Evolutionary conservation across 1,139 yeast genomes (phyloP).

Genomic region (Protomyces macrosporus): DNA sequence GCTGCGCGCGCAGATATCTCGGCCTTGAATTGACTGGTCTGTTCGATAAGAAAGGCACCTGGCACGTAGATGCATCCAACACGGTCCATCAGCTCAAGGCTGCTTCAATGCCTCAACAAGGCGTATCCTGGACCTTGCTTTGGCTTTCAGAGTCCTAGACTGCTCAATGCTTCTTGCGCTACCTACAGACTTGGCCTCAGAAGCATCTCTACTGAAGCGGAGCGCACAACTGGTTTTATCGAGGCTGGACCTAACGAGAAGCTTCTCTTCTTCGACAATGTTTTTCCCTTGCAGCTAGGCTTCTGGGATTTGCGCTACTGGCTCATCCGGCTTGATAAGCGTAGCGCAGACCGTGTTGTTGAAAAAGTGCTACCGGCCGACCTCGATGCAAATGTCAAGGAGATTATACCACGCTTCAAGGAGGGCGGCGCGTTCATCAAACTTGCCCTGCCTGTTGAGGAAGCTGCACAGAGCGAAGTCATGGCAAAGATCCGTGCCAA

Average conservation of each 20-base stretch:
- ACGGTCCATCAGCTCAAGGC: no score
- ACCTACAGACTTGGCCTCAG: background rate
- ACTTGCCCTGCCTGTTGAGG: conserved; percentile 38
- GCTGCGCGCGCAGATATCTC: no score
- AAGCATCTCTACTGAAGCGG: conserved; percentile 15
- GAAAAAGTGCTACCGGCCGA: conserved; percentile 43
- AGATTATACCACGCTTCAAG: conserved; percentile 62
- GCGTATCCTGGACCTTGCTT: no score
- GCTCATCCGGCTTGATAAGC: conserved; percentile 41
- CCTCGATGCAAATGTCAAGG: conserved; percentile 45
- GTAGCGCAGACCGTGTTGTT: conserved; percentile 37
- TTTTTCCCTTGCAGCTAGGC: conserved; percentile 35
- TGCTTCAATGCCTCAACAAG: no score
- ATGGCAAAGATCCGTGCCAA: conserved; percentile 35
- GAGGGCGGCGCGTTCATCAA: conserved; percentile 95
- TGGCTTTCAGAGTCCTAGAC: no score
- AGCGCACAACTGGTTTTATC: conserved; percentile 20
- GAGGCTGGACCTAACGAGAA: conserved; percentile 22
- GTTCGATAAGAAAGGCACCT: no score
- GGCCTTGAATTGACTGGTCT: no score
- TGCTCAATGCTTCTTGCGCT: no score
- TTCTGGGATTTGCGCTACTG: conserved; percentile 35
- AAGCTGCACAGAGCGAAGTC: conserved; percentile 29
- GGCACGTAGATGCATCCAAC: no score
- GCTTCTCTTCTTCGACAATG: conserved; percentile 39